A percentile compares a stretch with the other conserved stretches of the same genome.
These are phyloP conservation scores for Erodium trifolium DNA, from an alignment of 441 rosid species.

Conservation along the genomic window DNA sequence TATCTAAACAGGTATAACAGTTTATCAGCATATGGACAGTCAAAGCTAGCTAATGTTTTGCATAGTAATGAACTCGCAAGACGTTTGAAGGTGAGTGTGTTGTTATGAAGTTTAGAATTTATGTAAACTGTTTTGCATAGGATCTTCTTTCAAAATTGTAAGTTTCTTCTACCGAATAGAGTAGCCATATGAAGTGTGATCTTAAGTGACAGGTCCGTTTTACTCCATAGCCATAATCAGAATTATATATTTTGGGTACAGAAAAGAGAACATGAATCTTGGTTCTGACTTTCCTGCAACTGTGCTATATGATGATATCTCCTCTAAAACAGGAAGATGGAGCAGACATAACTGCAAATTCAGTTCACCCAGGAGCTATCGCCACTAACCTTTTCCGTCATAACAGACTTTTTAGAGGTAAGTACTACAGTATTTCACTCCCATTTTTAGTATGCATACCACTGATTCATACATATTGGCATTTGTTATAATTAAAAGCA, in stretches of 20 bases:
- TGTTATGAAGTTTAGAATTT: too few relatives aligned
- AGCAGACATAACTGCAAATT: slow-evolving; percentile 55
- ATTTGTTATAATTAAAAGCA: too few relatives aligned
- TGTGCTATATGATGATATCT: neutral
- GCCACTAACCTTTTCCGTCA: slow-evolving; percentile 50
- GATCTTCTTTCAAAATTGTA: neutral
- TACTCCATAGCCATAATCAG: neutral
- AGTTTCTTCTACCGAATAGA: too few relatives aligned
- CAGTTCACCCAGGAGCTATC: slow-evolving; percentile 69
- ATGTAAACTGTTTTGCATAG: neutral
- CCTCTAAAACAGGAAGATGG: slow-evolving; percentile 40
- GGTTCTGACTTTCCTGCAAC: neutral
- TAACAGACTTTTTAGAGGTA: slow-evolving; percentile 40
- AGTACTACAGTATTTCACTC: neutral
- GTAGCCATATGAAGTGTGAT: too few relatives aligned
- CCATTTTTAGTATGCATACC: too few relatives aligned
- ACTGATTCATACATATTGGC: too few relatives aligned
- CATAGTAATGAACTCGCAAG: slow-evolving; percentile 51
- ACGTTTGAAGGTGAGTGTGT: slow-evolving; percentile 34
- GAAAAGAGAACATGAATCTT: neutral
- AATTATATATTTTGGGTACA: neutral
- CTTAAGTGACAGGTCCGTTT: neutral
- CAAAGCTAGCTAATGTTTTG: slow-evolving; percentile 54
- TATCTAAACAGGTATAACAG: slow-evolving; percentile 30
- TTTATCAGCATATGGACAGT: slow-evolving; percentile 46